Evolutionary conservation across 1,284 basidiomycete species (phyloP).

Genomic region (Boletellus sp.): DNA sequence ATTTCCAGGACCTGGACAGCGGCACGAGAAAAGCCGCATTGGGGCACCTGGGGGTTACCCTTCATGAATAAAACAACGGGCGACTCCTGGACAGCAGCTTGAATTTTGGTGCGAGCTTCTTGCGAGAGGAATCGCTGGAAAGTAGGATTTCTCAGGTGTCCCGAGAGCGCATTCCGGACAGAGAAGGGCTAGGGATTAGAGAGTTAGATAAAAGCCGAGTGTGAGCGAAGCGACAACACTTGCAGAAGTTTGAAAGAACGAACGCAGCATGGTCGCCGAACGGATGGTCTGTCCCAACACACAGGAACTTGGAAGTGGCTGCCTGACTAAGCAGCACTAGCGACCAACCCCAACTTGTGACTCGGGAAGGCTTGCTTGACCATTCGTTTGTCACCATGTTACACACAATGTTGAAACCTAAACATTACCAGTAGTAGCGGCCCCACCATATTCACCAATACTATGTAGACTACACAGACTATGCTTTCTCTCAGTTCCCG

Average conservation of each 20-base stretch:
- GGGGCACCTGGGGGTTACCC: slow-evolving; percentile 80
- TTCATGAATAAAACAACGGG: slow-evolving; percentile 87
- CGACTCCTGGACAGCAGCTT: slow-evolving; percentile 49
- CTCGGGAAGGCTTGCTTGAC: too few relatives aligned
- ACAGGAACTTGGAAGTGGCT: too few relatives aligned
- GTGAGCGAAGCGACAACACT: slow-evolving; percentile 1
- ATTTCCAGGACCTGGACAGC: slow-evolving; percentile 89
- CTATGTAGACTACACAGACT: too few relatives aligned
- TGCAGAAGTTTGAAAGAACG: slow-evolving; percentile 30
- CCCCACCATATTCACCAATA: too few relatives aligned
- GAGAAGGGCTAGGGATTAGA: slow-evolving; percentile 24
- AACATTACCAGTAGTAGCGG: too few relatives aligned
- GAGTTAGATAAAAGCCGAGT: too few relatives aligned
- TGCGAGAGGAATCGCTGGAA: slow-evolving; percentile 43
- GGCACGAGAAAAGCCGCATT: slow-evolving; percentile 94
- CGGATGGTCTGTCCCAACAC: not conserved
- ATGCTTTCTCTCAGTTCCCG: too few relatives aligned
- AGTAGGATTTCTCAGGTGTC: not conserved
- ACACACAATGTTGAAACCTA: too few relatives aligned
- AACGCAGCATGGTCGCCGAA: slow-evolving; percentile 30
- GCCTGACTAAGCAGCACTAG: not conserved
- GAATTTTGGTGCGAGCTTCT: slow-evolving; percentile 39
- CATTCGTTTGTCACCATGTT: too few relatives aligned
- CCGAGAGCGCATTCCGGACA: slow-evolving; percentile 10
- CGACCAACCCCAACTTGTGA: too few relatives aligned